These are phyloP conservation scores for Monosporascus sp. DNA, from an alignment of 2,329 filamentous ascomycete species.

Conservation along the genomic window DNA sequence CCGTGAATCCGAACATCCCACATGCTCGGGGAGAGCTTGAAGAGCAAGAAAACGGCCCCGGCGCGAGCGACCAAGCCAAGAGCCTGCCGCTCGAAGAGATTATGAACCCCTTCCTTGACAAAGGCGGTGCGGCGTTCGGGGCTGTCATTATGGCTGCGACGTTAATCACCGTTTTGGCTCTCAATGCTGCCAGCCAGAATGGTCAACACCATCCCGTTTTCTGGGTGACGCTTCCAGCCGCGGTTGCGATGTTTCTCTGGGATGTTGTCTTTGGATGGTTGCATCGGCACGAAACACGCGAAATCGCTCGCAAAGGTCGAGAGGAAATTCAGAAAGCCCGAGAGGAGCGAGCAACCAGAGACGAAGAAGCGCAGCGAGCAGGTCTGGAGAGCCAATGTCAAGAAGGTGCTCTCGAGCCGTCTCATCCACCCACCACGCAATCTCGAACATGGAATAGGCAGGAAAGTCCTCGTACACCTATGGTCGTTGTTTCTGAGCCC, in stretches of 20 bases:
- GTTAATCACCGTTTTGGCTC: constrained; percentile 57
- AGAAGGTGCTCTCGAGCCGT: neutral
- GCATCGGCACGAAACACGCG: constrained; percentile 55
- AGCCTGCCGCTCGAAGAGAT: constrained; percentile 64
- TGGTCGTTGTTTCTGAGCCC: neutral
- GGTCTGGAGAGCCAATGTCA: constrained; percentile 5
- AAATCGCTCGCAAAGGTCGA: constrained; percentile 53
- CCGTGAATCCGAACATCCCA: constrained; percentile 70
- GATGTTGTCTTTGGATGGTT: constrained; percentile 61
- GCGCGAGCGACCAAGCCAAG: constrained; percentile 46
- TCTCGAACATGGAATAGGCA: neutral
- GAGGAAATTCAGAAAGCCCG: constrained; percentile 39
- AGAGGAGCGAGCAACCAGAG: constrained; percentile 31
- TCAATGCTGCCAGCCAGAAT: constrained; percentile 56
- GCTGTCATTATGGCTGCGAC: constrained; percentile 62
- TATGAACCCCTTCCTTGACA: constrained; percentile 70
- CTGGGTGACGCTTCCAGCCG: constrained; percentile 65
- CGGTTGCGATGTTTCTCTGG: constrained; percentile 63
- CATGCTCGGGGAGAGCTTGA: constrained; percentile 51
- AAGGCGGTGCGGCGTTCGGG: constrained; percentile 58
- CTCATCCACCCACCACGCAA: neutral
- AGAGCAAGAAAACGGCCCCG: constrained; percentile 40
- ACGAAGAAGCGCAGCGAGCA: constrained; percentile 18
- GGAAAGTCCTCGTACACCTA: neutral
- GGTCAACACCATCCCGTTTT: constrained; percentile 54